Conservation (phyloP, 257 asterid species). For the Rauvolfia tetraphylla region DNA sequence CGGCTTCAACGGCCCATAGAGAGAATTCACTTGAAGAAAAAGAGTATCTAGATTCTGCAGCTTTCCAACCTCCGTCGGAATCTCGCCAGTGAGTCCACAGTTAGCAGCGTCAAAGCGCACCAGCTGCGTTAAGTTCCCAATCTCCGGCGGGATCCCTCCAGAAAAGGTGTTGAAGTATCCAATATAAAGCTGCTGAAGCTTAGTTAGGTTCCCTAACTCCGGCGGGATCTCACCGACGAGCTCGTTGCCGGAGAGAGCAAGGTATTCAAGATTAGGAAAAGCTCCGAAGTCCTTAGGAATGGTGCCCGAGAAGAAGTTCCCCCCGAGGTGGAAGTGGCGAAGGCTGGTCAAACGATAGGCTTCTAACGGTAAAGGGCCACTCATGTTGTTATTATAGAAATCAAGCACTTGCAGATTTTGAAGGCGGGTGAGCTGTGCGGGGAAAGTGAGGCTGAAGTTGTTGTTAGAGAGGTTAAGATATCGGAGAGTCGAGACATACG, state of each 20-base stretch:
- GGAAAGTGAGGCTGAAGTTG: conserved; percentile 50
- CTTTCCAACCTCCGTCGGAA: conserved; percentile 68
- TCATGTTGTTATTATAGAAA: conserved; percentile 72
- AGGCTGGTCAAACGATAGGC: conserved; percentile 43
- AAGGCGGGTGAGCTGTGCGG: conserved; percentile 45
- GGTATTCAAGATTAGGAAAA: conserved; percentile 54
- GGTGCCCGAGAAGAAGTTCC: conserved; percentile 62
- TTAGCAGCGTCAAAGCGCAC: conserved; percentile 71
- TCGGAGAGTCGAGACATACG: conserved; percentile 46
- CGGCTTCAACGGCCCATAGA: conserved; percentile 57
- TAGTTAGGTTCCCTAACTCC: conserved; percentile 61
- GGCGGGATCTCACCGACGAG: conserved; percentile 61
- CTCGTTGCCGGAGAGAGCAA: conserved; percentile 81
- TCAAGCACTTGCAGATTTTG: conserved; percentile 59
- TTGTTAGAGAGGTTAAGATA: conserved; percentile 75
- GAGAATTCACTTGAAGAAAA: conserved; percentile 77
- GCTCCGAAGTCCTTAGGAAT: conserved; percentile 69
- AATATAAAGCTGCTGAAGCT: conserved; percentile 65
- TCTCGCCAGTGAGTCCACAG: conserved; percentile 79
- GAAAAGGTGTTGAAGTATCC: conserved; percentile 70
- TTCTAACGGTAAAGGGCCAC: conserved; percentile 61
- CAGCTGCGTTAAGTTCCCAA: conserved; percentile 60
- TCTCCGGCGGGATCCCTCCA: conserved; percentile 78
- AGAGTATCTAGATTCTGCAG: conserved; percentile 77
- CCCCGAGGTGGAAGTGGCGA: conserved; percentile 74